Base-by-base conservation (phyloP, 2,329 filamentous ascomycete species). In the Phyllosticta ampelicida region DNA sequence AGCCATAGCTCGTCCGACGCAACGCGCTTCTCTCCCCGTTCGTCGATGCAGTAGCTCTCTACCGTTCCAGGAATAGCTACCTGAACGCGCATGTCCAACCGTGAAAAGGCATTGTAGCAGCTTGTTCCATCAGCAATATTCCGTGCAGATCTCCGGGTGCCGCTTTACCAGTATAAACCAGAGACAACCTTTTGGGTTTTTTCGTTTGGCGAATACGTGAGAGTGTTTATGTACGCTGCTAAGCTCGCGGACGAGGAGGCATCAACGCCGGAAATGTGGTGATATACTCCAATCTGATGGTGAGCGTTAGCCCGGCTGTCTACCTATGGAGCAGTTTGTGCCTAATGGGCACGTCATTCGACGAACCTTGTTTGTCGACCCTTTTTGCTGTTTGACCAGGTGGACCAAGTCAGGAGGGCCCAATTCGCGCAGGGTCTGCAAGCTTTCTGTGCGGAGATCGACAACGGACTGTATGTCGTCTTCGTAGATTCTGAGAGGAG, bases 31-130 rank as follows among this genome's bases (percentile, higher is more conserved):
- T 96, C 92, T 63, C 94, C 94, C 67, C 91, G 85, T 75, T 99
- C 94, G 72, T 99, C 92, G 60, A 99, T 88, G 72, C 92, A 97
- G 72, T 96, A 97, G 74, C 90, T 95, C 72, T 99, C 92, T 55
- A 99, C 90, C 9, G 89, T 94, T 61, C 94, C 94, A 18, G 94
- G 94, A 63, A 99, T 97, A 63, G 91, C 92, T 60, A 99, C 92
- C 69, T 97, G 91, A 11, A 99, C 92, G 61, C 94, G 90, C 94
- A 99, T 99, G 69, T 99, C 94, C 56, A 97, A 81, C 63, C 95
- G 84, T 5, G 94, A 97, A 73, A 99, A 96, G 63, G 94, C 94
- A 89, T 99, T 99, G 80, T 99, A 99, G 75, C 94, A 99, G 75
- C 80, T 83, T 67, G 29, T 66, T 55, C 62, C 29, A 72, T 74